Conservation (phyloP, 257 asterid species). For the Rehmannia glutinosa region DNA sequence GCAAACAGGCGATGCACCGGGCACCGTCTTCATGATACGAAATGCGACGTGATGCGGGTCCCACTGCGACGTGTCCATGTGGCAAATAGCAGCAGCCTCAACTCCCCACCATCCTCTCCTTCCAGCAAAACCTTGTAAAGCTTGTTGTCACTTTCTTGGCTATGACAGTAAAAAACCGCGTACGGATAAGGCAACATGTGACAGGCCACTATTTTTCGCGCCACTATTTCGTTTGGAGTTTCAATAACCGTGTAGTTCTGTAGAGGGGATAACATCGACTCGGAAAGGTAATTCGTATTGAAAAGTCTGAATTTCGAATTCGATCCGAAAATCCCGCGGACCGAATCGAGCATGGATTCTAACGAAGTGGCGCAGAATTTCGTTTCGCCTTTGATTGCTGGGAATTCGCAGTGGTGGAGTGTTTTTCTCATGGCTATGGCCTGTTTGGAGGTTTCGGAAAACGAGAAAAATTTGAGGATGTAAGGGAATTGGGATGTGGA, state of each 20-base stretch:
- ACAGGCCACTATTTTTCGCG: slow-evolving; percentile 47
- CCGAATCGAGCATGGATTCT: slow-evolving; percentile 65
- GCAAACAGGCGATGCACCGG: slow-evolving; percentile 72
- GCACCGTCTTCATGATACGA: slow-evolving; percentile 44
- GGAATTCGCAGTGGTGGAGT: slow-evolving; percentile 63
- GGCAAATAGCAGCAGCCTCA: slow-evolving; percentile 75
- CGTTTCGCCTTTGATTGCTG: slow-evolving; percentile 55
- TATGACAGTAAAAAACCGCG: slow-evolving; percentile 73
- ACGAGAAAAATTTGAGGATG: slow-evolving; percentile 46
- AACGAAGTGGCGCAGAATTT: slow-evolving; percentile 76
- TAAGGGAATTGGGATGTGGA: slow-evolving; percentile 31
- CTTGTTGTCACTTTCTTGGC: slow-evolving; percentile 50
- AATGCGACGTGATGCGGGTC: slow-evolving; percentile 65
- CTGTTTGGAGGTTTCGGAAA: slow-evolving; percentile 47
- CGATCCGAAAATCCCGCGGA: slow-evolving; percentile 25
- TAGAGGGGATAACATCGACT: slow-evolving; percentile 20
- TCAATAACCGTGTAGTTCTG: slow-evolving; percentile 62
- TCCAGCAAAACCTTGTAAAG: slow-evolving; percentile 44
- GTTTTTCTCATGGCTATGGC: slow-evolving; percentile 61
- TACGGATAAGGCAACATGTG: slow-evolving; percentile 84
- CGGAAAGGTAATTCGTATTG: slow-evolving; percentile 41
- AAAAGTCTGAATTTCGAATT: slow-evolving; percentile 30
- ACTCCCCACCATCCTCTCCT: slow-evolving; percentile 65
- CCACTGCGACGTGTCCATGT: slow-evolving; percentile 76
- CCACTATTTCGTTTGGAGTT: slow-evolving; percentile 27